phyloP scores from a whole-genome alignment of 2,329 filamentous ascomycete species.

The Aspergillus clavatus region DNA sequence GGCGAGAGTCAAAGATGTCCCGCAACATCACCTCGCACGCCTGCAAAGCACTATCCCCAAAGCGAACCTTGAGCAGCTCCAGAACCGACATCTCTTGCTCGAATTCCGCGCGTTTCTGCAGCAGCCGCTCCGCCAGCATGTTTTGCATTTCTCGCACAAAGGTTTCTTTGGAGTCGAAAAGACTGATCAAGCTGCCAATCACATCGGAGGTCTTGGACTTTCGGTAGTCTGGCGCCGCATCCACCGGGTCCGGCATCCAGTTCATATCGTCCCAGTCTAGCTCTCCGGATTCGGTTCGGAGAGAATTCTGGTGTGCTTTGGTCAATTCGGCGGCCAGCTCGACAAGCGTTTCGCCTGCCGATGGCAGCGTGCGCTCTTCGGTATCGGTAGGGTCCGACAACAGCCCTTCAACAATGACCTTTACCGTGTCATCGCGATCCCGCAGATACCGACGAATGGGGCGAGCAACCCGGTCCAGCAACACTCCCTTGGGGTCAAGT shows the following conservation, averaged over 20 bases:
- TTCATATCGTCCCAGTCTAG: constrained; percentile 88
- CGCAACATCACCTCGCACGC: constrained; percentile 96
- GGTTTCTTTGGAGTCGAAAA: constrained; percentile 81
- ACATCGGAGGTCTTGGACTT: constrained; percentile 85
- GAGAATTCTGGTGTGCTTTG: constrained; percentile 39
- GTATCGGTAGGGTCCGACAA: constrained; percentile 50
- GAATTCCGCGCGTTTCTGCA: constrained; percentile 62
- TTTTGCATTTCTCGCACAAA: constrained; percentile 93
- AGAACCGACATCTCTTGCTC: constrained; percentile 78
- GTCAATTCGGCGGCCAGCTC: constrained; percentile 53
- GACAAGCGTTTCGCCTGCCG: constrained; percentile 41
- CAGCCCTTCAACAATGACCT: constrained; percentile 60
- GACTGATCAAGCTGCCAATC: constrained; percentile 80
- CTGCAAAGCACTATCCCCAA: constrained; percentile 80
- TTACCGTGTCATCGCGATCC: constrained; percentile 61
- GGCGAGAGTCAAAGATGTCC: constrained; percentile 78
- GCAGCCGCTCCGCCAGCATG: constrained; percentile 78
- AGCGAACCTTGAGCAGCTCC: constrained; percentile 79
- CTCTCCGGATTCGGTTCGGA: constrained; percentile 53
- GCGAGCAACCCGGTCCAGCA: constrained; percentile 62
- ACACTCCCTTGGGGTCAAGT: constrained; percentile 60
- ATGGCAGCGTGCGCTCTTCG: constrained; percentile 23
- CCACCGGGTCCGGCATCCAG: constrained; percentile 88
- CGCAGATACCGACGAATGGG: constrained; percentile 60
- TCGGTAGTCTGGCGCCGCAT: constrained; percentile 88